A percentile compares a stretch with the other conserved stretches of the same genome.
Conservation (phyloP, 345 rosid genomes). For the Raphanus sativus region DNA sequence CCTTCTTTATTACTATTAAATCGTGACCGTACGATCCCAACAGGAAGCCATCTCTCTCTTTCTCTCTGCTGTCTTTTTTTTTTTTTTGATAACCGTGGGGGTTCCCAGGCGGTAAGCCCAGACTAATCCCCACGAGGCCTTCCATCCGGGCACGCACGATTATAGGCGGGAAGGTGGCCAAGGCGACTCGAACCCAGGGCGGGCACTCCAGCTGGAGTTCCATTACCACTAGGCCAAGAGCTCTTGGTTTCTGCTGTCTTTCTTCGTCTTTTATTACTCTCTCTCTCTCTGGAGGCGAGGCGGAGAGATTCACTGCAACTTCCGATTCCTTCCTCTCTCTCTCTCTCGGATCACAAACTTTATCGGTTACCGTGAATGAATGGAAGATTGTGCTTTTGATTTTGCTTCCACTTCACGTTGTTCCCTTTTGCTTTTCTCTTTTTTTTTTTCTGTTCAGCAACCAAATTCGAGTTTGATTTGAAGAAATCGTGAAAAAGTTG, state of each 20-base stretch:
- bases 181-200: too few species aligned
- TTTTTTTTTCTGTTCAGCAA: constrained; percentile 2
- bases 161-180: too few species aligned
- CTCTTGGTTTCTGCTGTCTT: neutral
- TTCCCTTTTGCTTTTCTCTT: neutral
- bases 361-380: constrained; percentile 22
- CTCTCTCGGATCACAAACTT: constrained; percentile 10
- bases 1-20: neutral
- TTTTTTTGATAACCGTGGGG: too few species aligned
- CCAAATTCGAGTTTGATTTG: constrained; percentile 40
- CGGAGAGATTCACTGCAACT: constrained; percentile 29
- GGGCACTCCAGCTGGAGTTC: too few species aligned
- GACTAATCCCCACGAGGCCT: too few species aligned
- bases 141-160: too few species aligned
- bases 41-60: constrained; percentile 1
- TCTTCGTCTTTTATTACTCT: constrained; percentile 2
- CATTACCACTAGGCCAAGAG: too few species aligned
- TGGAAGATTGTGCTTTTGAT: neutral
- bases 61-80: neutral
- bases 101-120: too few species aligned
- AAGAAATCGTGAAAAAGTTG: constrained; percentile 12
- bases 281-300: neutral
- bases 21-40: constrained; percentile 27
- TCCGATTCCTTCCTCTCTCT: constrained; percentile 25
- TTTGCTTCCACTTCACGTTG: constrained; percentile 62